Base-by-base conservation (phyloP, 2,329 filamentous ascomycete species). In the Bertia moriformis region DNA sequence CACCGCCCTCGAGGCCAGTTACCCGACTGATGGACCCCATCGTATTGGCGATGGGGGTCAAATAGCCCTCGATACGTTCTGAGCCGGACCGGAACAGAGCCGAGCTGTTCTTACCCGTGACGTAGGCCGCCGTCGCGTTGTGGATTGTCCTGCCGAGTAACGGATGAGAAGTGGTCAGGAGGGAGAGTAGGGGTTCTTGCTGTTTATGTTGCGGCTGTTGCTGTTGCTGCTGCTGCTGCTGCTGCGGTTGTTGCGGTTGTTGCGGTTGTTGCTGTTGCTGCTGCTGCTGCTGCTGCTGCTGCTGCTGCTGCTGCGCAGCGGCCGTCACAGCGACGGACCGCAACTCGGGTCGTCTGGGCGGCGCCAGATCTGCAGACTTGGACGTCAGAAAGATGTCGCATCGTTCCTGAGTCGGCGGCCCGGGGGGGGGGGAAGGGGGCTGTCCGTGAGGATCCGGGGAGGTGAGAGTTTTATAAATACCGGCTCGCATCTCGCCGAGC, bases 151-250 rank as follows among this genome's bases (percentile, higher is more conserved):
- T 85, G 7, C 84, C 86, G 14, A 95, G 71, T 44, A 93, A 67
- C 1, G 89, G 89, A 52, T 95, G 87, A 1, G 84, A 84, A 2
- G 85, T 88, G 0, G 87, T 93, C 17, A 96, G 71, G 1, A 96
- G 73, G 4, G 85, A 83, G 3, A 96, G 66, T 4, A 95, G 67
- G 1, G 88, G 91, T 56, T 95, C 87, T 4, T 76, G 69, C 30
- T 80, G 70, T 13, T 66, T 59, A 1, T 66, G 61, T 19, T n/a
- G 61, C 52, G 33, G 58, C 56, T 49, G 42, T 52, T 44, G 53
- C 41, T 45, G 55, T 49, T 39, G 57, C 54, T 46, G 51, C 52
- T 43, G 59, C 60, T 40, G 62, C 56, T 4, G 54, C n/a, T 7
- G 22, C 7, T 27, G 7, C 22, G 22, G 7, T 7, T 7, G 22